Base-by-base conservation (phyloP, 345 rosid species). In the Linum usitatissimum region DNA sequence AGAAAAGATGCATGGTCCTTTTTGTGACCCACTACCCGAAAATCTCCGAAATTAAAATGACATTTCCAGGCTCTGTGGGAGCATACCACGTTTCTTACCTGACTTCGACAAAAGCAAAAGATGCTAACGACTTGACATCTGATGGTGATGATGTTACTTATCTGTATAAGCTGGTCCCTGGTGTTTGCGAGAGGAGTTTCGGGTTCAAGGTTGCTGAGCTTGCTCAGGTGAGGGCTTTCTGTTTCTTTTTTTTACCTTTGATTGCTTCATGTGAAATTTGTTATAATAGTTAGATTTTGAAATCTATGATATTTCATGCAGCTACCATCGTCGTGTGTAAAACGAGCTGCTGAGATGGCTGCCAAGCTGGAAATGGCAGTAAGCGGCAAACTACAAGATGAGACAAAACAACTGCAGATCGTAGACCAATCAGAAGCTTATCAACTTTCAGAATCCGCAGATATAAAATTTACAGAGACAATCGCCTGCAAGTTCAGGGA, bases 21-120 rank as follows among this genome's bases (percentile, higher is more conserved):
- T 92, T 92, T 68, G 98, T 92, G 48, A 92, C 98, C 14, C 98
- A 89, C 79, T 89, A 92, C 77, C 93, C 97, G 6, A 86, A 85
- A 74, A 80, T 89, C 66, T 81, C 90, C 12, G 85, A 85, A 34
- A 77, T 89, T 36, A 79, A 62, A 70, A 75, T 58, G 36, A 64
- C 70, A 60, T 83, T 83, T 60, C 90, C 84, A 2, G 78, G 76
- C 62, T 79, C 83, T 18, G 86, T 78, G 36, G 91, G 83, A 59
- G 76, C 84, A 53, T 92, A 92, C 70, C 97, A 89, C 67, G 98
- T 89, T 65, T 92, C 95, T 3, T 92, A 87, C 77, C 77, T 89
- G 74, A 86, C 94, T 15, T 68, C 81, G 12, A 69, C 72, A 28
- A 75, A 75, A 36, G 76, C 66, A 48, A 54, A 12, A 23, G 63